Base-by-base conservation (phyloP, 208 protist species). In the Acanthamoeba royreba region DNA sequence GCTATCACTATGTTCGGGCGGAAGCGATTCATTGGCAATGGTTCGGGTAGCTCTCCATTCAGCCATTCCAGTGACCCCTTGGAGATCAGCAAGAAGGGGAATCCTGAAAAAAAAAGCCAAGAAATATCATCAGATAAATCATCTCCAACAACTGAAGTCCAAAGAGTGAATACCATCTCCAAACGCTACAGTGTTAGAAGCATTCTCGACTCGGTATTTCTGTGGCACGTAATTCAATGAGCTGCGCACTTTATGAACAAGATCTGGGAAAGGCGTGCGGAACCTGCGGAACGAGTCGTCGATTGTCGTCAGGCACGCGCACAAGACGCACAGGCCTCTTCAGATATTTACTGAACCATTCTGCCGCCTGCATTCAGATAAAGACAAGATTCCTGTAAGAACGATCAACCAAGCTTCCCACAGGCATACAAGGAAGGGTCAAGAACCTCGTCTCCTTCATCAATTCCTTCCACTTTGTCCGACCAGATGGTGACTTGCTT, bases 1-100 rank as follows among this genome's bases (percentile, higher is more conserved):
- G 49, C 52, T 35, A 89, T 49, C 81, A 89, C 81, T 31, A 89
- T 89, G 81, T 89, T 89, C 22, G 81, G 81, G 7, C 81, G n/a
- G 52, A 89, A 89, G 15, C 81, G 3, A 35, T 66, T 66, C 81
- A 89, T 89, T 15, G 81, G 81, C 47, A 89, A 13, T 2, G 52
- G 49, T 9, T 45, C 81, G 22, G 45, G 49, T 40, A 55, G 22
- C 31, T 89, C 81, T 15, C 52, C 35, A 35, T 89, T 89, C 49
- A 89, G 31, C 0, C 38, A 43, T 13, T 9, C 81, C 47, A 89
- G 52, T 0, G 81, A 89, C 4, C 49, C 81, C 38, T 63, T 7
- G 17, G 81, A 89, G 5, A 33, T 19, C 49, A 89, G 17, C 28
- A 89, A 33, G 38, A 89, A 89, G 17, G 81, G 81, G 25, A 66